Base-by-base conservation (phyloP, 129 eudicot genomes). In the Logfia minima region DNA sequence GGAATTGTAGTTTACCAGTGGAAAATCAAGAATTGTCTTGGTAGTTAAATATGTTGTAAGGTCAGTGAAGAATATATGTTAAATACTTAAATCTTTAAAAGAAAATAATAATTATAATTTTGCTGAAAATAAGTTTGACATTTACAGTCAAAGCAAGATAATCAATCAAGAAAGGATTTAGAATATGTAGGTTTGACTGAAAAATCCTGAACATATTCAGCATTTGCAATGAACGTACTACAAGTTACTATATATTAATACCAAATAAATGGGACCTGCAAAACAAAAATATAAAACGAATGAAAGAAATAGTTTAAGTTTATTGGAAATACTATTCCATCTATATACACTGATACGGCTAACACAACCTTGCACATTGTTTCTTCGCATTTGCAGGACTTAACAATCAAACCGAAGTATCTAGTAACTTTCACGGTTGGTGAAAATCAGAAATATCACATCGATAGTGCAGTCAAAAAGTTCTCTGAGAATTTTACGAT, bases 361-460 rank as follows among this genome's bases (percentile, higher is more conserved):
- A 61, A 75, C 23, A 22, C 51, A 66, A 9, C 23, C 39, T 52
- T 18, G 16, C 28, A 45, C 41, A 10, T 41, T 16, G 66, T 71
- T 55, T 68, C 10, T 74, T 74, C 26, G 4, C 74, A 69, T 84
- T 75, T 77, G 82, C 89, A 94, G 98, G 98, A 94, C 80, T 69
- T 94, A 76, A 68, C 74, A 10, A 71, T 26, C 69, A 87, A 51
- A 73, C 98, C 92, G 2, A 94, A 85, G 77, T 94, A 94, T 81
- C 92, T 94, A 14, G 88, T 94, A 65, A 75, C 96, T 61, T 91
- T 94, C 58, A 91, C 98, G 1, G 98, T 91, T 68, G 98, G 98
- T 79, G 81, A 81, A 77, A 76, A 76, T 81, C 96, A 87, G 77
- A 94, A 81, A 80, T 28, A 77, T 32, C 92, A 84, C 82, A 85